Evolutionary conservation across 2,329 filamentous ascomycete genomes (phyloP).

Genomic region (Magnaporthiopsis incrustans): DNA sequence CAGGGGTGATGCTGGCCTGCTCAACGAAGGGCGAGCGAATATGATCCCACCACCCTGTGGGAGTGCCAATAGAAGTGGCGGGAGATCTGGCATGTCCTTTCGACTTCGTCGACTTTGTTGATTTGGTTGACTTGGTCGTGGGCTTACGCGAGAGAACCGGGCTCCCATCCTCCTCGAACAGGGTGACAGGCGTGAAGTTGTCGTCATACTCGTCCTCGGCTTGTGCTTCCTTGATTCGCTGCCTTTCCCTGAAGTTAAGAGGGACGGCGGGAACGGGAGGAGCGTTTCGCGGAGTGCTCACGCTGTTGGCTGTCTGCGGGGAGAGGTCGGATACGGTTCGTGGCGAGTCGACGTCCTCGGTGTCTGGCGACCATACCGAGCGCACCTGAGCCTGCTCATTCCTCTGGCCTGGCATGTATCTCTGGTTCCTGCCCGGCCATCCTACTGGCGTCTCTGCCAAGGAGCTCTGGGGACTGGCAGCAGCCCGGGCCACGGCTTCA

Average conservation of each 20-base stretch:
- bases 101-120: constrained; percentile 27
- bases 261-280: constrained; percentile 56
- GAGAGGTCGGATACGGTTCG: neutral
- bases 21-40: constrained; percentile 62
- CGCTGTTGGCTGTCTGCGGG: constrained; percentile 33
- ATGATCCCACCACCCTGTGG: constrained; percentile 72
- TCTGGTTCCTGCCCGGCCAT: constrained; percentile 11
- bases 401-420: neutral
- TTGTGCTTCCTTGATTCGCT: constrained; percentile 16
- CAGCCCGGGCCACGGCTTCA: constrained; percentile 30
- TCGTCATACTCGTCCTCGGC: constrained; percentile 43
- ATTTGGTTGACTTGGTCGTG: constrained; percentile 7
- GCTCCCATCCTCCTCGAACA: constrained; percentile 62
- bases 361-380: constrained; percentile 56
- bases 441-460: constrained; percentile 30
- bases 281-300: constrained; percentile 25
- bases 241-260: constrained; percentile 28
- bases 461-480: constrained; percentile 34
- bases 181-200: constrained; percentile 50
- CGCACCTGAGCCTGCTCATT: constrained; percentile 24
- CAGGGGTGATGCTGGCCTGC: constrained; percentile 15
- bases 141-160: constrained; percentile 27
- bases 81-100: constrained; percentile 27
- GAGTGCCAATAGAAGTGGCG: constrained; percentile 44
- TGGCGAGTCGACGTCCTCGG: constrained; percentile 32